A percentile compares a stretch with the other conserved stretches of the same genome.
phyloP scores from a whole-genome alignment of 768 basidiomycete genomes.

The Lactarius akahatsu region DNA sequence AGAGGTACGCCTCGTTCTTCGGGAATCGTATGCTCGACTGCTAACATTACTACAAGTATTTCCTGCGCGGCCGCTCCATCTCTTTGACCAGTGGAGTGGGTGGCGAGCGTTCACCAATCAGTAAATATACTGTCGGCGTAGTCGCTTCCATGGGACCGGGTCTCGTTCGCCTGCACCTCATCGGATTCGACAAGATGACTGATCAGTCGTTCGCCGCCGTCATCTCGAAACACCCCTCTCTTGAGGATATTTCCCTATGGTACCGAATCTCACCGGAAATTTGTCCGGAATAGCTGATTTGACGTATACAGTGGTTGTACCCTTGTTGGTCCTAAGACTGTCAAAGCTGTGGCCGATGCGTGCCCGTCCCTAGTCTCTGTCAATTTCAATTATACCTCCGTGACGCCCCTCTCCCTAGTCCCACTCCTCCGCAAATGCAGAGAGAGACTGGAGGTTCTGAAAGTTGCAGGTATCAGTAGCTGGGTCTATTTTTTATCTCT shows the following conservation, averaged over 20 bases:
- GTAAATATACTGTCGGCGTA: constrained; percentile 48
- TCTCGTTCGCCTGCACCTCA: constrained; percentile 47
- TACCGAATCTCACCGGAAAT: constrained; percentile 34
- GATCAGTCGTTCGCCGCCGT: constrained; percentile 53
- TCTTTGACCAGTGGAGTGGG: constrained; percentile 49
- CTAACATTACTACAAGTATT: constrained; percentile 43
- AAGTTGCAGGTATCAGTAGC: constrained; percentile 59
- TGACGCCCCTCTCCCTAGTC: constrained; percentile 48
- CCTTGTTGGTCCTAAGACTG: constrained; percentile 52
- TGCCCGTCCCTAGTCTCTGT: constrained; percentile 47
- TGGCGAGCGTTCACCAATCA: constrained; percentile 41
- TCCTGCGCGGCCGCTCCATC: constrained; percentile 55
- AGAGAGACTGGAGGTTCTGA: constrained; percentile 50
- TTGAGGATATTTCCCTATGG: constrained; percentile 56
- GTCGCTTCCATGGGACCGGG: constrained; percentile 35
- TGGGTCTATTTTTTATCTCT: constrained; percentile 47
- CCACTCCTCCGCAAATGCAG: constrained; percentile 43
- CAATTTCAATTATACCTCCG: constrained; percentile 63
- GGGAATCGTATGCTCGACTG: not conserved
- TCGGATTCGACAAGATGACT: constrained; percentile 50
- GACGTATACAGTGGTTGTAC: constrained; percentile 51
- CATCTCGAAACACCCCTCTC: constrained; percentile 44
- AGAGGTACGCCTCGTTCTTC: constrained; percentile 41
- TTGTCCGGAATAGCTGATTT: constrained; percentile 3
- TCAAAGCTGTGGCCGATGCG: constrained; percentile 42